Evolutionary conservation across 495 filamentous ascomycete species (phyloP), one percentile per base, ranked within the genome.

Genomic region (Choiromyces venosus): DNA sequence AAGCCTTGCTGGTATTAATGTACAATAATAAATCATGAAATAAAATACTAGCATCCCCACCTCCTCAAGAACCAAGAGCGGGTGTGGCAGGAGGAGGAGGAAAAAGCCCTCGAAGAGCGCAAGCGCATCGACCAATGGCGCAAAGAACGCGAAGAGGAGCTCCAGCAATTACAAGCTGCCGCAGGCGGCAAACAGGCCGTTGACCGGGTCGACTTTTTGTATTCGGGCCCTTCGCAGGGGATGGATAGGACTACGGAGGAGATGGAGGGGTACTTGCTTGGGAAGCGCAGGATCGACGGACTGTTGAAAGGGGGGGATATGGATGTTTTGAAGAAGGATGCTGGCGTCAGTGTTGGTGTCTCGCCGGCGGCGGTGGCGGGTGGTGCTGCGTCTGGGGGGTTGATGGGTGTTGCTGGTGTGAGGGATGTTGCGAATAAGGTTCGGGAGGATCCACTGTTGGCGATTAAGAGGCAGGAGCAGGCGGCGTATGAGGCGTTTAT

Each of bases 121-220:
- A 97, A 97, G 83, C 88, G 89, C 52, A 93, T 93, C 78, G 92
- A 94, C 19, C 90, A 93, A 82, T 87, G 92, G 71, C 89, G 90
- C 66, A 94, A 96, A 74, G 95, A 99, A 83, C 89, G 96, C 66
- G 91, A 93, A 78, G 94, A 99, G 84, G 95, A 97, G 80, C 89
- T 98, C 2, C 91, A 97, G 80, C 88, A 89, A 65, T 88, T 97
- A 65, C 93, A 97, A 71, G 96, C 97, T 83, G 90, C 91, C 52
- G 91, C 93, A 18, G 96, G 96, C 40, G 93, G 93, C 25, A 86
- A 87, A 72, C 91, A 89, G 72, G 87, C 88, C 42, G 81, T 89
- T 2, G 89, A 93, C 74, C 88, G 93, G 18, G 95, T 99, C 29
- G 94, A 99, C 79, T 99, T 96, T 92, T 97, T 99, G 92, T 99